These are phyloP conservation scores for Leccinellum albellum DNA, from an alignment of 768 basidiomycete genomes.

Conservation along the genomic window DNA sequence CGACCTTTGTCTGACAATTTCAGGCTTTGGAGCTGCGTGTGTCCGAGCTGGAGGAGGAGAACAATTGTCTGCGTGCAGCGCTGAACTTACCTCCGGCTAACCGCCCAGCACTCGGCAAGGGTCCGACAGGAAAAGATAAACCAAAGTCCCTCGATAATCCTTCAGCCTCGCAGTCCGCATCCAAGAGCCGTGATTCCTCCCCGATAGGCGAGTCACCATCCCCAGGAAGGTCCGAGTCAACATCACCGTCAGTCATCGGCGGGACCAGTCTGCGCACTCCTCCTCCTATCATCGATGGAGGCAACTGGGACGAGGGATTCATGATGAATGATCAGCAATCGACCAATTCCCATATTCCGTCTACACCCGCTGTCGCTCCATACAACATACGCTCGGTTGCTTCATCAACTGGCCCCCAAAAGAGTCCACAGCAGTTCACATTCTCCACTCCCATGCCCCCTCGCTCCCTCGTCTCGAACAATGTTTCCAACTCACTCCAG, in stretches of 20 bases:
- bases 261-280: constrained; percentile 32
- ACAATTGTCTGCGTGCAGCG: constrained; percentile 64
- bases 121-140: constrained; percentile 85
- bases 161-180: constrained; percentile 35
- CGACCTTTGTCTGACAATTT: constrained; percentile 27
- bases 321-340: constrained; percentile 46
- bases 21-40: constrained; percentile 83
- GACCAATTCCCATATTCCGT: constrained; percentile 32
- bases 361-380: constrained; percentile 36
- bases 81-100: constrained; percentile 72
- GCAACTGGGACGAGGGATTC: constrained; percentile 55
- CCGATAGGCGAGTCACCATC: constrained; percentile 54
- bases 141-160: constrained; percentile 48
- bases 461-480: constrained; percentile 40
- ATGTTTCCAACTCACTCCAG: constrained; percentile 37
- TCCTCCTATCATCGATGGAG: constrained; percentile 46
- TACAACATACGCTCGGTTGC: constrained; percentile 46
- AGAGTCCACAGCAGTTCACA: constrained; percentile 45
- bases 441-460: constrained; percentile 40
- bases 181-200: constrained; percentile 62
- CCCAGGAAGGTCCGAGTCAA: constrained; percentile 35
- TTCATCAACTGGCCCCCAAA: constrained; percentile 42
- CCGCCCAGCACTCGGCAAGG: constrained; percentile 71
- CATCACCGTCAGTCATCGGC: constrained; percentile 33
- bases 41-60: constrained; percentile 81